Evolutionary conservation across 805 yeast species (phyloP), one percentile per base, ranked within the genome.

Genomic region (Metschnikowia colocasiae): DNA sequence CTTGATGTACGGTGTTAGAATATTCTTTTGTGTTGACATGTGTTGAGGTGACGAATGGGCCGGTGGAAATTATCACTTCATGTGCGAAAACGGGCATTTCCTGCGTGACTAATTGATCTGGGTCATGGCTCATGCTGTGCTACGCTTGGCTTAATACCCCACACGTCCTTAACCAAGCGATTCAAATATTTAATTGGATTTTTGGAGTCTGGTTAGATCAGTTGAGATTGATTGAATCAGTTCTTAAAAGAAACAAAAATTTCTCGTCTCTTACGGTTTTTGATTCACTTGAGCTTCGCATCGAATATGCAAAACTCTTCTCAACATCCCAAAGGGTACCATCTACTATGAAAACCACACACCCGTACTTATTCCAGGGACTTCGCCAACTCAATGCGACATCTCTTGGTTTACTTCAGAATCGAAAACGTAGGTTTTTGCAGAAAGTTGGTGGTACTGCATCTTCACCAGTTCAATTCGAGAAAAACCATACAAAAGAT

Each of bases 1-100:
- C 66, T 83, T 83, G 52, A 89, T 80, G 63, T 75, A 83, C 4
- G 87, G 87, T 22, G 76, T 69, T 34, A 73, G 63, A 13, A 64
- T 64, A 48, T 67, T 68, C 45, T 59, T 51, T 22, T 45, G 32
- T 15, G 43, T 12, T 6, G 43, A 40, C 43, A 40, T 40, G 9
- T 40, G 35, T 18, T 15, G 34, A 10, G 13, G 18, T 19, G 9
- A 29, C 19, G 16, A 26, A 12, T 13, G 9, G 19, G 30, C 30
- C 6, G 40, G n/a, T 29, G 16, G 42, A 39, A 39, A 29, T 29
- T 39, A 20, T 39, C 30, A 15, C 32, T 39, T 27, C 42, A 39
- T 27, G 34, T 20, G 42, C 42, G 42, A 38, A 39, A 39, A 39
- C 34, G 42, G 18, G 10, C 41, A 20, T 19, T 29, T 39, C 27